Evolutionary conservation across 2,329 filamentous ascomycete species (phyloP).

Genomic region (Penicillium vulpinum): DNA sequence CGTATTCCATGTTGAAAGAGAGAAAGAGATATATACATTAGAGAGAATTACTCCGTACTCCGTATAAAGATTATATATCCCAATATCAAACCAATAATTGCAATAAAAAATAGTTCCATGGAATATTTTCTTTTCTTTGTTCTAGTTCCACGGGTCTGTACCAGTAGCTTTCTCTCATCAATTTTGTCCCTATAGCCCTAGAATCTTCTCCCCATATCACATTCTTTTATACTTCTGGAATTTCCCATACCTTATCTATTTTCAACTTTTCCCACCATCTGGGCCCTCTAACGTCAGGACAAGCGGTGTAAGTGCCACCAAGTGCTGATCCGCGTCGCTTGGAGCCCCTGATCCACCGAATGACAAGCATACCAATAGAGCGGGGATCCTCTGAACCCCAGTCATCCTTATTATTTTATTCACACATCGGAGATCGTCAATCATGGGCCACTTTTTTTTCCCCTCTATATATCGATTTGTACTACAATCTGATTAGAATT

Average conservation of each 20-base stretch:
- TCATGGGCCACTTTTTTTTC: slow-evolving; percentile 13
- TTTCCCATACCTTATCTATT: not conserved
- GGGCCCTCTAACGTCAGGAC: slow-evolving; percentile 13
- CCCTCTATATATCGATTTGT: slow-evolving; percentile 5
- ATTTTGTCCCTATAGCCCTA: too few relatives aligned
- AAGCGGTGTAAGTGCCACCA: slow-evolving; percentile 28
- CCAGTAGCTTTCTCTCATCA: not conserved
- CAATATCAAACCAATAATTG: not conserved
- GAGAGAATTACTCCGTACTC: too few relatives aligned
- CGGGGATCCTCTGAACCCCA: slow-evolving; percentile 21
- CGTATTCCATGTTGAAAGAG: not conserved
- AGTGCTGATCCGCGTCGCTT: slow-evolving; percentile 25
- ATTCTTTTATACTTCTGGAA: not conserved
- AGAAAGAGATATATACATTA: not conserved
- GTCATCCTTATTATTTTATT: slow-evolving; percentile 14
- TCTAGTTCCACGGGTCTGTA: slow-evolving; percentile 8
- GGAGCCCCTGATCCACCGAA: slow-evolving; percentile 29
- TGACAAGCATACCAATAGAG: slow-evolving; percentile 27
- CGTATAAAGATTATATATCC: not conserved
- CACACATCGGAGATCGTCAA: slow-evolving; percentile 13
- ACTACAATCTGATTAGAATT: not conserved
- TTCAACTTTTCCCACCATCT: not conserved
- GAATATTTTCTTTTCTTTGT: slow-evolving; percentile 5
- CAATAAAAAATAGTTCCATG: slow-evolving; percentile 15
- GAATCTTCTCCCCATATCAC: not conserved